Evolutionary conservation across 352 stramenopile species (phyloP).

Genomic region (Phytopythium mirpurense): DNA sequence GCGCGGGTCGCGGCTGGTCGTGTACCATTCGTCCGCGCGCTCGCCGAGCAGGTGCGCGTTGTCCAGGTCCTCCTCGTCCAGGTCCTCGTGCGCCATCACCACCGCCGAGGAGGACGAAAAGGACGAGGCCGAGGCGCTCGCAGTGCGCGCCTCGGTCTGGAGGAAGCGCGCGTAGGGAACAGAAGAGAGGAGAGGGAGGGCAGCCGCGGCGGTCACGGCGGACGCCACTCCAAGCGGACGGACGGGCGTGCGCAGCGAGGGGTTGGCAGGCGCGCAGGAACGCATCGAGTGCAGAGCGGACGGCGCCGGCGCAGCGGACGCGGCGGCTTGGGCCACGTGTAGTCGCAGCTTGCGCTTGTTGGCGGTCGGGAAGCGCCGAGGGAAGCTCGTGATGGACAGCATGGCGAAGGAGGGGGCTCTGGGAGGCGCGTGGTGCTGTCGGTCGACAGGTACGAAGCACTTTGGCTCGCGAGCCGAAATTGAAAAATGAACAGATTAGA

Average conservation of each 20-base stretch:
- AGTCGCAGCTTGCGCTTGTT: conserved; percentile 52
- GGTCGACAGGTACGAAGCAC: neutral
- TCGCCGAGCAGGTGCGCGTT: conserved; percentile 56
- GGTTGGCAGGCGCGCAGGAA: neutral
- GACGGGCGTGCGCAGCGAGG: neutral
- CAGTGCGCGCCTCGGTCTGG: conserved; percentile 11
- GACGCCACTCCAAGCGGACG: neutral
- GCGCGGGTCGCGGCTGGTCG: conserved; percentile 50
- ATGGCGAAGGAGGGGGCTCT: conserved; percentile 19
- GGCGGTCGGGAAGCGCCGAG: conserved; percentile 69
- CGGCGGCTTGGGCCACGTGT: conserved; percentile 7
- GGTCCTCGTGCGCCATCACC: conserved; percentile 12
- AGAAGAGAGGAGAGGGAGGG: neutral
- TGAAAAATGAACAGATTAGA: too few species aligned
- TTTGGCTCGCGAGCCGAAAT: neutral
- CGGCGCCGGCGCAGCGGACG: conserved; percentile 9
- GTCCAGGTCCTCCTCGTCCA: conserved; percentile 36
- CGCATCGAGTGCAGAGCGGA: conserved; percentile 7
- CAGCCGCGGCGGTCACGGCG: neutral
- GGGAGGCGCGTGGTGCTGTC: neutral
- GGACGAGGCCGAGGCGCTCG: neutral
- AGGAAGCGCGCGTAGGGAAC: conserved; percentile 2
- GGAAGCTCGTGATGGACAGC: conserved; percentile 79
- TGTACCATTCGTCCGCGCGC: conserved; percentile 71
- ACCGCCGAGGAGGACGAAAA: conserved; percentile 15